These are phyloP conservation scores for Senna siamea DNA, from an alignment of 306 rosid genomes.

Conservation along the genomic window DNA sequence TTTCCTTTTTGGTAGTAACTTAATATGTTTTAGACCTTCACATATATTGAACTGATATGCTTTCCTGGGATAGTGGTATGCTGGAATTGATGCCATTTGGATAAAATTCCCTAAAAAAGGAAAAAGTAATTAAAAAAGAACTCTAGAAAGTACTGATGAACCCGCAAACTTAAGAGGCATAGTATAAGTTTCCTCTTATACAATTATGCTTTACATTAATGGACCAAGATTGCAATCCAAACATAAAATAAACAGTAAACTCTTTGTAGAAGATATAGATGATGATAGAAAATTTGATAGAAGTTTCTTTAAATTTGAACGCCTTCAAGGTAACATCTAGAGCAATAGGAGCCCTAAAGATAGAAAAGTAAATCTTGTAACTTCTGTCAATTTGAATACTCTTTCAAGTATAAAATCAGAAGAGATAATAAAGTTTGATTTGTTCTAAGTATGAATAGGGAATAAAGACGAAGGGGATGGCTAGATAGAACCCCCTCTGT, in stretches of 20 bases:
- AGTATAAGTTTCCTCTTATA: not conserved
- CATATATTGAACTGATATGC: no score
- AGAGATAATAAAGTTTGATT: not conserved
- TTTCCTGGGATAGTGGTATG: no score
- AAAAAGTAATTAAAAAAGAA: no score
- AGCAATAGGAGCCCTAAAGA: not conserved
- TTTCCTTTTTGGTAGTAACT: no score
- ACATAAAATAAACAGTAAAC: not conserved
- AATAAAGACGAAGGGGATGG: not conserved
- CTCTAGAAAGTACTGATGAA: not conserved
- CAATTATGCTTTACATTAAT: not conserved
- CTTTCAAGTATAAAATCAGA: not conserved
- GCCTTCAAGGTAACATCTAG: not conserved
- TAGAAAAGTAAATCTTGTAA: not conserved
- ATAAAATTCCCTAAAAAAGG: no score
- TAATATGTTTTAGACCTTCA: no score
- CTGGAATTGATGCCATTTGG: not conserved
- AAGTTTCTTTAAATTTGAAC: no score
- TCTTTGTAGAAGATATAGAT: not conserved
- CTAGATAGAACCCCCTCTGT: not conserved
- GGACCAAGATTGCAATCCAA: not conserved
- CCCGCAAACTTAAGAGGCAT: not conserved
- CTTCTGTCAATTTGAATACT: not conserved
- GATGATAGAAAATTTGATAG: not conserved
- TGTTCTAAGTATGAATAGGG: not conserved